Conservation (phyloP, 345 rosid genomes). For the Sonneratia caseolaris region DNA sequence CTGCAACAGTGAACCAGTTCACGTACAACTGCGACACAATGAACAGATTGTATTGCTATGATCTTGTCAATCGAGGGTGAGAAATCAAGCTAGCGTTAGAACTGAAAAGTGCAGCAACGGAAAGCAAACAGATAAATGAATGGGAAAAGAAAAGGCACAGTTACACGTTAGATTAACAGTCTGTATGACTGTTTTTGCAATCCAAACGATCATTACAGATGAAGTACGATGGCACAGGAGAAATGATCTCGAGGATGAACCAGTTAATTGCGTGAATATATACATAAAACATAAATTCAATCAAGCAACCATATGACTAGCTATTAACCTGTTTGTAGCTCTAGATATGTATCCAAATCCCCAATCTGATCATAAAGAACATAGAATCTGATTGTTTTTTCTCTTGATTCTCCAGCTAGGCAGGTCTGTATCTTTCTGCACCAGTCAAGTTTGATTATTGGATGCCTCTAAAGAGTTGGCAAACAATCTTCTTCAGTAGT, state of each 20-base stretch:
- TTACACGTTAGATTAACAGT: neutral
- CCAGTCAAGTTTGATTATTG: no score
- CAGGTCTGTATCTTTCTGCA: no score
- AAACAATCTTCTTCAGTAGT: neutral
- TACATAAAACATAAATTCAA: neutral
- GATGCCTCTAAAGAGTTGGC: neutral
- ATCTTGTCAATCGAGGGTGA: neutral
- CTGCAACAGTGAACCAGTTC: no score
- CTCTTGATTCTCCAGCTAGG: neutral
- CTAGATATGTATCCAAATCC: neutral
- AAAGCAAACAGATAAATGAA: neutral
- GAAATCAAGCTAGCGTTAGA: neutral
- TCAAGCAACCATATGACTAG: neutral
- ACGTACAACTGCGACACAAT: no score
- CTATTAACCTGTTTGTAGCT: neutral
- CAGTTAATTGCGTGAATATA: neutral
- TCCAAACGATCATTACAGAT: neutral
- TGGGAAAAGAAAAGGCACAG: neutral
- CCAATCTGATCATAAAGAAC: no score
- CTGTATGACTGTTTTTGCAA: neutral
- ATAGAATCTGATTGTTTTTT: no score
- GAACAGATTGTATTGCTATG: no score
- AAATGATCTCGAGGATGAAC: neutral
- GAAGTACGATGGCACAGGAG: neutral
- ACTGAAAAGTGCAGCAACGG: neutral